Evolutionary conservation across 2,329 filamentous ascomycete genomes (phyloP).

Genomic region (Xylaria sp.): DNA sequence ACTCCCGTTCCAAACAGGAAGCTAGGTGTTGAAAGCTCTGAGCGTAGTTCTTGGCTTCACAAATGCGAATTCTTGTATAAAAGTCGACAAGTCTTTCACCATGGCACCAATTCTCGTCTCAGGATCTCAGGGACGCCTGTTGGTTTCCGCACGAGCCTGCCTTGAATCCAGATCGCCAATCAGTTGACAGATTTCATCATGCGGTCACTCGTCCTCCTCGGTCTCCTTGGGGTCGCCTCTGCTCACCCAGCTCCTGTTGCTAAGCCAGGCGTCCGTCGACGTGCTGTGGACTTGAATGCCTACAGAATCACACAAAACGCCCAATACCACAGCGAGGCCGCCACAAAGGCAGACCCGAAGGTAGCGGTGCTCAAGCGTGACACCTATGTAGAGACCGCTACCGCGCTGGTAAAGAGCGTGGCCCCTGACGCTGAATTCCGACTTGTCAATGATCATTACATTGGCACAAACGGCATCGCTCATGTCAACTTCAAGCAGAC

Average conservation of each 20-base stretch:
- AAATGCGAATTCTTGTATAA: conserved; percentile 33
- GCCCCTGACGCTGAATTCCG: conserved; percentile 53
- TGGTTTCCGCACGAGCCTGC: conserved; percentile 14
- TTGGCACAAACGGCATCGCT: conserved; percentile 59
- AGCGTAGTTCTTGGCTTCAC: background rate
- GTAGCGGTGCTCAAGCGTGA: conserved; percentile 40
- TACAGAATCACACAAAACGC: conserved; percentile 41
- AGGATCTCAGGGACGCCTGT: conserved; percentile 29
- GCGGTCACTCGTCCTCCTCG: conserved; percentile 41
- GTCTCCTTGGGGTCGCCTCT: conserved; percentile 42
- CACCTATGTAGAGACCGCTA: conserved; percentile 52
- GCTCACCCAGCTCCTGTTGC: conserved; percentile 37
- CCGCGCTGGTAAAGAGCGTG: conserved; percentile 49
- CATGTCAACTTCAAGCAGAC: conserved; percentile 68
- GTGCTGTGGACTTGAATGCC: conserved; percentile 43
- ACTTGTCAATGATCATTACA: conserved; percentile 57
- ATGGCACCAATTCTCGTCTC: conserved; percentile 25
- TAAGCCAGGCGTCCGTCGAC: conserved; percentile 40
- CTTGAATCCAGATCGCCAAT: conserved; percentile 7
- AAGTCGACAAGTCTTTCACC: conserved; percentile 16
- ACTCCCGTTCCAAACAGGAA: conserved; percentile 40
- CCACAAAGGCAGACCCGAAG: conserved; percentile 32
- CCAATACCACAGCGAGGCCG: conserved; percentile 41
- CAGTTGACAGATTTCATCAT: conserved; percentile 35
- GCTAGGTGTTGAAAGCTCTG: conserved; percentile 25